Evolutionary conservation across 139 green algal genomes (phyloP), one percentile per base, ranked within the genome.

Genomic region (Chlorella vulgaris): DNA sequence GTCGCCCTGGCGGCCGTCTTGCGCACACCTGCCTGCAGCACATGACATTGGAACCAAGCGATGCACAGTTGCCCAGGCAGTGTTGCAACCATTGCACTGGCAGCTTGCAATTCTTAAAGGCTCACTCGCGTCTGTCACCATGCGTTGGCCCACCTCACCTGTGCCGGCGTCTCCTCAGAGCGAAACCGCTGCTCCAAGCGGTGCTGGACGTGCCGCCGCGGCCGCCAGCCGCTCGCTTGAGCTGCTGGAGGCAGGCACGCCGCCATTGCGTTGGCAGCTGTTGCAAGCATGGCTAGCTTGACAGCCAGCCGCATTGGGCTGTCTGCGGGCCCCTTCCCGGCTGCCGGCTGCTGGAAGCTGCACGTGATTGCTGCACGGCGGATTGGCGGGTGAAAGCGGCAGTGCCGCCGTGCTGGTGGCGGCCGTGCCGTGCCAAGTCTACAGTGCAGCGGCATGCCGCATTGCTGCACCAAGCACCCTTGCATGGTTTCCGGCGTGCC

Each of bases 181-280:
- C 29, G 5, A 50, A 39, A 69, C 8, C 28, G 24, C 26, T 68
- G 7, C 7, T 35, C 47, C 35, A 79, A 39, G 7, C 28, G n/a
- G 51, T 51, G 61, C 28, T 35, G 35, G 7, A 33, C 7, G 53
- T 79, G 73, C 6, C 73, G 73, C 36, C 73, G 73, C 13, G 73
- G 73, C 33, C 51, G 73, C 73, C 73, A 79, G 22, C n/a, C n/a
- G n/a, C 24, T 28, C 29, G 70, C 73, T 1, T 68, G 51, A 13
- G 73, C 53, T 39, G 73, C 26, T 10, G 33, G 40, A 28, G 69
- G 40, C 42, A n/a, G 13, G 39, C 40, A 68, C 7, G 53, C 73
- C 0, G 33, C 51, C 3, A 51, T 51, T 5, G 73, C 73, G 15
- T 51, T 68, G 26, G 24, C 73, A 19, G 73, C 53, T n/a, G 13